Base-by-base conservation (phyloP, 768 basidiomycete genomes). In the Tulasnella sp. region DNA sequence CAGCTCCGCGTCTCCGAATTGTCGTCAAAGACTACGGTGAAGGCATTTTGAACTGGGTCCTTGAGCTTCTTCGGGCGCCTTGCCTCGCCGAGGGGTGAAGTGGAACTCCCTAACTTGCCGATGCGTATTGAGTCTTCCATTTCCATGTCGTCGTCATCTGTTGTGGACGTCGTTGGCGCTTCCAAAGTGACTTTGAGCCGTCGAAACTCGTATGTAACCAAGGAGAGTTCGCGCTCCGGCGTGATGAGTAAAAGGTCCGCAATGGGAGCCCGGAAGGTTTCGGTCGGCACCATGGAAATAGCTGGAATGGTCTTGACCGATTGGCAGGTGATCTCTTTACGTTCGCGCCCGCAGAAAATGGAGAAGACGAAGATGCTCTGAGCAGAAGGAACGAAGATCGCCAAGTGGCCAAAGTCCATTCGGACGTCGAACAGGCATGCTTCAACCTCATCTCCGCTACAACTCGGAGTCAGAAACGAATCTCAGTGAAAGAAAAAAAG, bases 191-290 rank as follows among this genome's bases (percentile, higher is more conserved):
- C 44, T 14, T 40, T 34, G n/a, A 88, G 82, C 34, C 86, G 85
- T n/a, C 84, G 84, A 14, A 87, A 81, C 0, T 92, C 93, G 81
- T 93, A 92, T 0, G 92, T 93, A 52, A 92, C 84, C 4, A 96
- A 83, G 0, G 86, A 84, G 14, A 95, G 84, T 12, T 84, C 84
- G 40, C 90, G 88, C 72, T 89, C 87, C 3, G 90, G 88, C 73
- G 88, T 90, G 73, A 94, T 84, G 21, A 92, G 85, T 6, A 97
- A 85, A 14, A 96, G 86, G 84, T 98, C 96, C 83, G 88, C 88
- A 19, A 94, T 87, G 19, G 87, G 85, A 9, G 85, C 85, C 27
- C 96, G 90, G 3, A 92, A 93, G 1, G 91, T 89, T 27, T 89
- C 86, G 52, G 96, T 85, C 3, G 93, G 86, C 0, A 88, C 86